Evolutionary conservation across 768 basidiomycete genomes (phyloP), one percentile per base, ranked within the genome.

Genomic region (Dentipellis sp.): DNA sequence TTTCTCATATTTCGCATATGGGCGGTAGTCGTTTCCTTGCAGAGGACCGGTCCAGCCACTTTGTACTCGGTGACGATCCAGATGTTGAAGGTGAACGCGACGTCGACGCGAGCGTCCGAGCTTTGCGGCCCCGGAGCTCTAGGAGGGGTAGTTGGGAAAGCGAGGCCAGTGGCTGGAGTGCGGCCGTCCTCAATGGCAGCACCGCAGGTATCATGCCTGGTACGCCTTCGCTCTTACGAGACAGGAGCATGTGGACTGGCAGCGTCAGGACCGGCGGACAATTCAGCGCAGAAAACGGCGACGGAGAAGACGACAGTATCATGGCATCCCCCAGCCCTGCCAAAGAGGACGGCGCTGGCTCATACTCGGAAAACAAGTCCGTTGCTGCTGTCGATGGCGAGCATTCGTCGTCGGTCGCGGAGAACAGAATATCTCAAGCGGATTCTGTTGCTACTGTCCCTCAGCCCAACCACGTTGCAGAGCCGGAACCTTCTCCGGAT

Each of bases 111-210:
- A 93, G 90, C 64, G 84, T 97, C 22, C 78, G 93, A 7, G 94
- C 94, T n/a, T 72, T 97, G 63, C 74, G 93, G 58, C 90, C 91
- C 1, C 74, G 93, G 56, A 90, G 89, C 69, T 90, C 89, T 9
- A 77, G 92, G 63, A 76, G 91, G 63, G 88, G 88, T 0, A 94
- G 92, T 64, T 94, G 93, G 89, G 94, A 90, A 63, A 94, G 92
- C 63, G 88, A 87, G 65, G 85, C 81, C 22, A 93, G 89, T 61
- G 79, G 86, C 45, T 94, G 91, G 91, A 92, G 90, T 66, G 91
- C 92, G 6, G 74, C 78, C 58, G 70, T 87, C 34, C 79, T 79
- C 46, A 69, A 67, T 17, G 71, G 74, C 8, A 77, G 76, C 21
- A 73, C 77, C 5, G 70, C 78, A 1, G 63, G 45, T 65, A 23